Conservation (phyloP, 768 basidiomycete species). For the Psilocybe cubensis region DNA sequence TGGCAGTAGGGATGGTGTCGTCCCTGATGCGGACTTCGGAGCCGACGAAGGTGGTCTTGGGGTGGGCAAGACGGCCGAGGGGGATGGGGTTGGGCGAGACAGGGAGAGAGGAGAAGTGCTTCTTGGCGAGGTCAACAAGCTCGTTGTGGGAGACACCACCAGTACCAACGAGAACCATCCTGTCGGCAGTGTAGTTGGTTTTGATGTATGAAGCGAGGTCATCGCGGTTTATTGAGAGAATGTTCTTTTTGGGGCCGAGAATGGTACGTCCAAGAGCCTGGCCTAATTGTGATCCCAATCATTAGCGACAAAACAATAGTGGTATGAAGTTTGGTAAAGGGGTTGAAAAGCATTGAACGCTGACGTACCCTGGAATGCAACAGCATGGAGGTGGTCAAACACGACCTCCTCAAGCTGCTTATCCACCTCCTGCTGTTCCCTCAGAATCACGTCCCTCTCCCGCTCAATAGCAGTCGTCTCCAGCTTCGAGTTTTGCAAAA, state of each 20-base stretch:
- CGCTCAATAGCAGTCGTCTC: conserved; percentile 88
- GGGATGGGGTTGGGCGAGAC: conserved; percentile 87
- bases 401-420: conserved; percentile 99
- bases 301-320: background rate
- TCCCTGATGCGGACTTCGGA: conserved; percentile 96
- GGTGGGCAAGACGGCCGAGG: conserved; percentile 78
- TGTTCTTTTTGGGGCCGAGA: conserved; percentile 95
- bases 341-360: conserved; percentile 3
- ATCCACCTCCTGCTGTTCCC: conserved; percentile 99
- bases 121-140: conserved; percentile 93
- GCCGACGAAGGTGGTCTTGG: conserved; percentile 84
- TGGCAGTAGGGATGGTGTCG: conserved; percentile 85
- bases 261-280: conserved; percentile 97
- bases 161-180: conserved; percentile 97
- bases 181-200: conserved; percentile 98
- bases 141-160: conserved; percentile 93
- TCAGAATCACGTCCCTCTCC: conserved; percentile 93
- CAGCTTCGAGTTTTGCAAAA: conserved; percentile 95
- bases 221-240: conserved; percentile 90
- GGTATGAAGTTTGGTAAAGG: background rate
- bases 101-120: conserved; percentile 90
- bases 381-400: conserved; percentile 95
- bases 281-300: conserved; percentile 44
- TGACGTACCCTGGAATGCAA: conserved; percentile 91
- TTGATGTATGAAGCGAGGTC: conserved; percentile 92